A percentile compares a stretch with the other conserved stretches of the same genome.
phyloP scores from a whole-genome alignment of 148 eudicot species.

The Tetragonia tetragonoides region DNA sequence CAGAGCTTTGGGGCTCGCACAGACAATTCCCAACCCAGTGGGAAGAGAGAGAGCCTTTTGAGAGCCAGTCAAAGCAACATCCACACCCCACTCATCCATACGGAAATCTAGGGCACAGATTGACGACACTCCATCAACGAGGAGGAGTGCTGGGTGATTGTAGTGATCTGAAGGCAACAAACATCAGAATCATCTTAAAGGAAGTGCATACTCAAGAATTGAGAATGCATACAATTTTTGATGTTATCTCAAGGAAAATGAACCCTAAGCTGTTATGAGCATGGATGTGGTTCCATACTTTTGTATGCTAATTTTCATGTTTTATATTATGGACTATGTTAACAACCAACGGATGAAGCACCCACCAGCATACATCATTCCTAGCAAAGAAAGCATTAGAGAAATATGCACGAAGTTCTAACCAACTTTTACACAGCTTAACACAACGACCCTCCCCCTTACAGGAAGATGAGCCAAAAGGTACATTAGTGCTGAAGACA shows the following conservation, averaged over 20 bases:
- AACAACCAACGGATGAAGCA: no score
- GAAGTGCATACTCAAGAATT: background rate
- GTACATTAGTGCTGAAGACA: no score
- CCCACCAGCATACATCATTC: no score
- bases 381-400: no score
- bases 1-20: constrained; percentile 91
- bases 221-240: background rate
- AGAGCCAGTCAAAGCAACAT: constrained; percentile 98
- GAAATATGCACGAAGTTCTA: no score
- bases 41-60: constrained; percentile 98
- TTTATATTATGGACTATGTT: no score
- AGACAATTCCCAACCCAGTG: constrained; percentile 86
- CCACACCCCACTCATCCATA: constrained; percentile 98
- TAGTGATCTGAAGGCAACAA: constrained; percentile 64
- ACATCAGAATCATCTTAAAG: constrained; percentile 9
- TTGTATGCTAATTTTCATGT: background rate
- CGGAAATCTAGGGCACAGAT: constrained; percentile 96
- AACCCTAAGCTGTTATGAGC: background rate
- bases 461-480: no score
- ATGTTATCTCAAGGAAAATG: background rate
- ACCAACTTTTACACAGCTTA: no score
- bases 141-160: constrained; percentile 89
- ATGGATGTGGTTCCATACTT: background rate
- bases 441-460: no score
- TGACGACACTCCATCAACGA: constrained; percentile 96